Conservation (phyloP, 192 early-diverging fungal genomes). For the Rhizophagus prolifer region DNA sequence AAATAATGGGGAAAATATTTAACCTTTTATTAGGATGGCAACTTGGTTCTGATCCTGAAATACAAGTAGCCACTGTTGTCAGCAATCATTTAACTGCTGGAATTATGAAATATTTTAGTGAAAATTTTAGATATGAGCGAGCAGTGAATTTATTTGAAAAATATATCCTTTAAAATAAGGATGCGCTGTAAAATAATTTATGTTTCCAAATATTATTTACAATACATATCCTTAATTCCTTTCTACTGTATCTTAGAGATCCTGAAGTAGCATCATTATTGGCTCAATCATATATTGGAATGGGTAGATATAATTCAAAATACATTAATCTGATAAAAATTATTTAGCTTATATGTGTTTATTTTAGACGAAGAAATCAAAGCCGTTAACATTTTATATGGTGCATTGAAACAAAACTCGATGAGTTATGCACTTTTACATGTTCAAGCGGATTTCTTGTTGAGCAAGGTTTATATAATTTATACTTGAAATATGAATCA, state of each 20-base stretch:
- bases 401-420: conserved; percentile 75
- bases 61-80: conserved; percentile 89
- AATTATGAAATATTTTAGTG: conserved; percentile 86
- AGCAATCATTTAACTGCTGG: conserved; percentile 89
- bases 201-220: too few relatives aligned
- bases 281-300: conserved; percentile 74
- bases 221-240: conserved; percentile 34
- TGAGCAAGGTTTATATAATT: conserved; percentile 58
- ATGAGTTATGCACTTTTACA: conserved; percentile 84
- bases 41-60: conserved; percentile 89
- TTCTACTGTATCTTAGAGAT: conserved; percentile 65
- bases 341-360: not conserved
- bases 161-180: conserved; percentile 31
- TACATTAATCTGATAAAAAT: not conserved
- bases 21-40: conserved; percentile 67
- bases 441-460: conserved; percentile 88
- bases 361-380: conserved; percentile 86
- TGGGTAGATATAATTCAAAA: conserved; percentile 30
- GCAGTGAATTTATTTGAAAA: conserved; percentile 82
- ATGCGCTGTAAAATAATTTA: not conserved
- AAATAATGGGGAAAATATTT: not conserved
- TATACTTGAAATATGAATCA: not conserved
- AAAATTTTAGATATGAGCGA: conserved; percentile 76
- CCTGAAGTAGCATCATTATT: conserved; percentile 89
- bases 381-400: conserved; percentile 84